Base-by-base conservation (phyloP, 2,329 filamentous ascomycete genomes). In the Ophiocordyceps robertsii region DNA sequence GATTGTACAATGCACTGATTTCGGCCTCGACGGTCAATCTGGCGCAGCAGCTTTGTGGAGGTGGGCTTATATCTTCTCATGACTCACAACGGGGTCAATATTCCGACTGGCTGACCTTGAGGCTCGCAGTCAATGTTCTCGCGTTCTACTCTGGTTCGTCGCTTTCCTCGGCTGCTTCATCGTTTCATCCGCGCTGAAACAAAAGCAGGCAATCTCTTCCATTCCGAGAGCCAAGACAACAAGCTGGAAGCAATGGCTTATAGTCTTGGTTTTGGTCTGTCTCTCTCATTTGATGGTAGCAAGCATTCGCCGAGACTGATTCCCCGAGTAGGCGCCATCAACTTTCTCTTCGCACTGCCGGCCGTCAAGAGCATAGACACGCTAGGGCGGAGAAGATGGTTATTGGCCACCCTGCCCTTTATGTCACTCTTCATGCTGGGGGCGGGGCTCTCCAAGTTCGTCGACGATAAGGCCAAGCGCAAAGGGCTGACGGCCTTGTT, bases 71-170 rank as follows among this genome's bases (percentile, higher is more conserved):
- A 11, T 9, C 27, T 21, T 38, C 13, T 32, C 31, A 13, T n/a
- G 12, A 13, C 12, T n/a, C 31, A n/a, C 12, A 4, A 32, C 31
- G n/a, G 12, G 31, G 12, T n/a, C n/a, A n/a, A n/a, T 6, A 11
- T 16, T 17, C 16, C 6, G 6, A 14, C 6, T 16, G 33, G n/a
- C 37, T 38, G 6, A 38, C 19, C 24, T 10, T 24, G 9, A 12
- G 16, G 17, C 16, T 12, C 16, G 10, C 27, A 63, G 56, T 63
- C 43, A 67, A 66, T 16, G 55, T 69, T 0, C 53, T 67, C 4
- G 65, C 66, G 0, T 69, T 70, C 40, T 69, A 70, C 46, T 68
- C 64, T 1, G 59, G 64, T 60, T 54, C 21, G 40, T 29, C 17
- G 14, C 14, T 37, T 43, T 10, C 13, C 24, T 27, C 24, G 24